Conservation (phyloP, 2,329 filamentous ascomycete species). For the Fusarium keratoplasticum region DNA sequence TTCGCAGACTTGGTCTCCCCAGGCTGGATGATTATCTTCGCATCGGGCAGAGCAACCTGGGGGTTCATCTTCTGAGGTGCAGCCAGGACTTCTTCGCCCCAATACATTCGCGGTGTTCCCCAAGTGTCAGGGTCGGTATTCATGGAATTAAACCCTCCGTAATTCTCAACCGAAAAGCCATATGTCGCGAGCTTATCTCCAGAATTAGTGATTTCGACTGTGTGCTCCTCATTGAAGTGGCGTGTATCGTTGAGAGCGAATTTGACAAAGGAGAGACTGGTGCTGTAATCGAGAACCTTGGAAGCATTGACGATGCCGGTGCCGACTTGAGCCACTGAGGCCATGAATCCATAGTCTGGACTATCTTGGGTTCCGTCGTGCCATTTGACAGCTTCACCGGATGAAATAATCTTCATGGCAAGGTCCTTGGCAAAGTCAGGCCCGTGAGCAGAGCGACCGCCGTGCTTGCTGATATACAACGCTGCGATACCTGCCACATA, state of each 20-base stretch:
- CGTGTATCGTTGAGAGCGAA: not conserved
- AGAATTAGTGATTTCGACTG: not conserved
- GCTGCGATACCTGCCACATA: conserved; percentile 58
- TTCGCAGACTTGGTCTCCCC: not conserved
- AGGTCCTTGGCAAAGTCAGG: conserved; percentile 46
- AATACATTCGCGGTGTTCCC: not conserved
- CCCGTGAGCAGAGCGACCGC: conserved; percentile 48
- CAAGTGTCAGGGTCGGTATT: not conserved
- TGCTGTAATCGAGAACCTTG: not conserved
- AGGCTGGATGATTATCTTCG: not conserved
- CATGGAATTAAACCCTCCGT: not conserved
- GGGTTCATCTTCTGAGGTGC: not conserved
- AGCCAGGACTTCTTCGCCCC: not conserved
- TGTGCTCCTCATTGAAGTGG: not conserved
- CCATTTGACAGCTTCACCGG: conserved; percentile 30
- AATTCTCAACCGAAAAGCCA: not conserved
- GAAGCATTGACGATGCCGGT: conserved; percentile 55
- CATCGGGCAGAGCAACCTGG: not conserved
- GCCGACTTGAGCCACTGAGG: conserved; percentile 54
- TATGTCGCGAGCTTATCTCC: not conserved
- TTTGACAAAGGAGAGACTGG: not conserved
- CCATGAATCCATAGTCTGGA: conserved; percentile 24
- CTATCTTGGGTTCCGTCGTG: conserved; percentile 28
- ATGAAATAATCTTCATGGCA: conserved; percentile 48
- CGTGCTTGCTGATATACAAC: conserved; percentile 49